phyloP scores from a whole-genome alignment of 208 protist species.

The Trypanosoma rangeli region DNA sequence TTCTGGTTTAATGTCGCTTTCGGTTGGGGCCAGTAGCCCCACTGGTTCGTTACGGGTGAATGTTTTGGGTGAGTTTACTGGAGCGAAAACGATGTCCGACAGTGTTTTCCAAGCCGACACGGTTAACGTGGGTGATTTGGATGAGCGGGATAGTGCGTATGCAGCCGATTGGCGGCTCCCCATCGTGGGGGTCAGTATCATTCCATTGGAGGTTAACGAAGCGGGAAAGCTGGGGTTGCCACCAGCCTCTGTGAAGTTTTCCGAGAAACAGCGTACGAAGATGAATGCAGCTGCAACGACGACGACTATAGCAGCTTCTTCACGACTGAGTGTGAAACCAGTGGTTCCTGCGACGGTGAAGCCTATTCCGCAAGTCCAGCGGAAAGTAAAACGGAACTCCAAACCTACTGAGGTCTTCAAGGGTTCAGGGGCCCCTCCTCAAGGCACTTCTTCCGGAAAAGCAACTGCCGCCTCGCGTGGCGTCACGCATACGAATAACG shows the following conservation, averaged over 20 bases:
- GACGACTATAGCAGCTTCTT: neutral
- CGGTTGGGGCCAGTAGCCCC: neutral
- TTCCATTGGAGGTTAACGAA: neutral
- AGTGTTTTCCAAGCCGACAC: neutral
- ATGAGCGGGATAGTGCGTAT: neutral
- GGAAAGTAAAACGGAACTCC: neutral
- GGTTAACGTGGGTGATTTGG: neutral
- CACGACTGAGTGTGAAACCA: neutral
- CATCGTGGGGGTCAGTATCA: constrained; percentile 18
- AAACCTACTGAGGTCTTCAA: neutral
- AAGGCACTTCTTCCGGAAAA: neutral
- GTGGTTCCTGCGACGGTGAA: neutral
- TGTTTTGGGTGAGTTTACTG: neutral
- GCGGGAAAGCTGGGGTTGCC: neutral
- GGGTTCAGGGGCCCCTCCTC: neutral
- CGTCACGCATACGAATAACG: neutral
- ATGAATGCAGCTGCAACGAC: neutral
- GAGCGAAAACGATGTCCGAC: neutral
- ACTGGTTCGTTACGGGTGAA: neutral
- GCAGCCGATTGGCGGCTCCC: constrained; percentile 1
- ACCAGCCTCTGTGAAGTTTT: neutral
- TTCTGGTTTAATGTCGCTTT: neutral
- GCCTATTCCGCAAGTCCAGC: neutral
- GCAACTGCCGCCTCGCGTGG: neutral
- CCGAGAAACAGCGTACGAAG: neutral